Evolutionary conservation across 2,329 filamentous ascomycete genomes (phyloP), one percentile per base, ranked within the genome.

Genomic region (Aschersonia sp.): DNA sequence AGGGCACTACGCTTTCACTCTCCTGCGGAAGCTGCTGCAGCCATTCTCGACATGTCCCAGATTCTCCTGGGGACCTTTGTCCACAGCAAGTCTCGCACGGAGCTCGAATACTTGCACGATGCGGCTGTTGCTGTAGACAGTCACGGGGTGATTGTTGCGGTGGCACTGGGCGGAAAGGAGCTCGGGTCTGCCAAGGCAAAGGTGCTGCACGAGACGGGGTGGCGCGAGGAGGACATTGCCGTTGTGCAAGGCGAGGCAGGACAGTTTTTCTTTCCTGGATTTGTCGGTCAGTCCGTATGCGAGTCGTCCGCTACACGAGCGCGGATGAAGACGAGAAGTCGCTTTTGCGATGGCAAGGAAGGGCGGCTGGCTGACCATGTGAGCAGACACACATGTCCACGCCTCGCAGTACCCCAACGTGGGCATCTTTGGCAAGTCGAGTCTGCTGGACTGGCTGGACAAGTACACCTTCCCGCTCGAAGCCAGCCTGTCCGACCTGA

Each of bases 381-480:
- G 9, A n/a, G 3, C 20, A 91, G 91, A 98, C 64, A 95, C 92
- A 1, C 92, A 98, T 63, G 85, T 95, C 50, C 92, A 98, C 62
- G 92, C 92, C 6, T 78, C 89, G 0, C 92, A 98, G 68, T 96
- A 95, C 58, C 89, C 91, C 50, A 98, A 98, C 60, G 79, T 80
- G 1, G 92, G 92, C 50, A 83, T 98, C 53, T 97, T 97, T 61
- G 92, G 92, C 58, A 92, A 89, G 54, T 84, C 86, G 0, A 96
- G 91, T 0, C 80, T 98, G 32, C 77, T 98, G 10, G 84, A 92
- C 66, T 98, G 92, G 92, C 73, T 98, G 4, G 78, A 89, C 57
- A 92, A 74, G 12, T 97, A 98, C 69, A 98, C 92, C 0, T 98
- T 97, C 60, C 92, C 92, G 0, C 77, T 95, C 52, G 92, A 98